Evolutionary conservation across 1,139 yeast species (phyloP).

Genomic region (Starmera stellimalicola): DNA sequence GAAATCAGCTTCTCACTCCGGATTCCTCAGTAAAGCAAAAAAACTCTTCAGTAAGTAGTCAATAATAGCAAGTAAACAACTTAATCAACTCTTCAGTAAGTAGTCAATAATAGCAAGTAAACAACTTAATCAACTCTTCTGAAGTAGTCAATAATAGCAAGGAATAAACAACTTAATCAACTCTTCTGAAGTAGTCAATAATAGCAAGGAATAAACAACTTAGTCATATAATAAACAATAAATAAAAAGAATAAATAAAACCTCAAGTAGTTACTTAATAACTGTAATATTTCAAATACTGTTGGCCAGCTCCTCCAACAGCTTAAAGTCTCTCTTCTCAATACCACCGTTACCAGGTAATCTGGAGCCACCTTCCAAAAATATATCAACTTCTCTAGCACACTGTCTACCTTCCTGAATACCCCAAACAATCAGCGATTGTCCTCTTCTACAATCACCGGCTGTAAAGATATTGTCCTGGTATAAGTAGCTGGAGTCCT

Average conservation of each 20-base stretch:
- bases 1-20: too few relatives aligned
- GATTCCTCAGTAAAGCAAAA: conserved; percentile 19
- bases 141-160: background rate
- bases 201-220: background rate
- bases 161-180: background rate
- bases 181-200: background rate
- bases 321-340: conserved; percentile 68
- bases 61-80: too few relatives aligned
- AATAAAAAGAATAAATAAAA: conserved; percentile 2
- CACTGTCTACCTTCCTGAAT: conserved; percentile 98
- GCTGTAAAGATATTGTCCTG: conserved; percentile 77
- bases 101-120: background rate
- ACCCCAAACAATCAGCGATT: conserved; percentile 98
- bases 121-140: background rate
- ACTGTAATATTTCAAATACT: conserved; percentile 22
- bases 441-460: conserved; percentile 99
- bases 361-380: conserved; percentile 67
- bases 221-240: conserved; percentile 4
- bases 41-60: conserved; percentile 15
- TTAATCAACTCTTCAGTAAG: conserved; percentile 1
- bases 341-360: conserved; percentile 94
- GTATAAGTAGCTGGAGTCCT: conserved; percentile 65
- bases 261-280: too few relatives aligned
- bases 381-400: conserved; percentile 86
- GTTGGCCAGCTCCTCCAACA: conserved; percentile 66